Evolutionary conservation across 2,329 filamentous ascomycete species (phyloP), one percentile per base, ranked within the genome.

Genomic region (Paraconiothyrium sp.): DNA sequence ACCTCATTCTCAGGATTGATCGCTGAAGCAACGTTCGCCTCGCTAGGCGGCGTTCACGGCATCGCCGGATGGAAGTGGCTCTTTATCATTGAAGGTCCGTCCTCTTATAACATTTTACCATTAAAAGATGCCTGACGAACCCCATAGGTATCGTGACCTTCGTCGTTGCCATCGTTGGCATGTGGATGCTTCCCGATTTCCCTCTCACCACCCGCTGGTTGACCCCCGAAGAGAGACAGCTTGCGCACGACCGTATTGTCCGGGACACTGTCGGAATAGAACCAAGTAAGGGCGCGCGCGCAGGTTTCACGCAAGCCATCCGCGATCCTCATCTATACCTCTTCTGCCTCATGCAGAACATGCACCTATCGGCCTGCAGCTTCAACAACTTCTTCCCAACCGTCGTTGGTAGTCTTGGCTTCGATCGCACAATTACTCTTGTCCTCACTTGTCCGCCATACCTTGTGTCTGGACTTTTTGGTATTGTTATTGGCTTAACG

Each of bases 221-320:
- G 11, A 80, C 70, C 73, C 72, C 0, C n/a, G 79, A 81, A 3
- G 83, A 86, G 69, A n/a, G 79, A n/a, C 73, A 81, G 44, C 67
- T 75, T 5, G 72, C 72, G 1, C 67, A 64, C 30, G 68, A 69
- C 58, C 73, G 72, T 49, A 74, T 76, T 72, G 80, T 82, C 61
- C 75, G 77, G 50, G 84, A 87, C 64, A 85, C 82, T 43, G 79
- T 86, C 9, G 81, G 81, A n/a, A 81, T 83, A 60, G 72, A 80
- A 37, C 10, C 37, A 9, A 14, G 10, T 4, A 14, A 39, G 16
- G 37, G 37, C 8, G 37, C 37, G 16, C 37, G 37, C 10, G 37
- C n/a, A n/a, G n/a, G n/a, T n/a, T n/a, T n/a, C n/a, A n/a, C n/a
- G n/a, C n/a, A 39, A 39, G 37, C 37, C 10, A 79, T 79, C 61